Evolutionary conservation across 768 basidiomycete species (phyloP).

Genomic region (Clitopilus hobsonii): DNA sequence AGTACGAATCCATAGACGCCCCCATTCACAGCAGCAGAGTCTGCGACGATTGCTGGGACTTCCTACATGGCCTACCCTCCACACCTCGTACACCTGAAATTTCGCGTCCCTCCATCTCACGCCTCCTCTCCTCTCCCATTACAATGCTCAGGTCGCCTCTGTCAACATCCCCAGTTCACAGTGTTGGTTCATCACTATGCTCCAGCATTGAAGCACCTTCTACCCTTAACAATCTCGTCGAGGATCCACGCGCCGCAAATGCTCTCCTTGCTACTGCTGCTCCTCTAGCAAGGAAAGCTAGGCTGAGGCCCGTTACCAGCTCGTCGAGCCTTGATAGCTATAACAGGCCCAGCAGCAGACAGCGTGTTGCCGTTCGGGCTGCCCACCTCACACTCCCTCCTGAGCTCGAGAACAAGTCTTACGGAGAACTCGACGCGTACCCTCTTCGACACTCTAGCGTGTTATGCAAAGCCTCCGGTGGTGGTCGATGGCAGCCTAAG

Average conservation of each 20-base stretch:
- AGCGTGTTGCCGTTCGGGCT: constrained; percentile 24
- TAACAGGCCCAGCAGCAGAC: constrained; percentile 17
- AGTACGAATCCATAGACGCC: constrained; percentile 54
- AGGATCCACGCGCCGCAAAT: constrained; percentile 16
- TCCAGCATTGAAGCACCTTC: constrained; percentile 13
- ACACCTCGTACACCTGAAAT: constrained; percentile 38
- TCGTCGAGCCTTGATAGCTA: constrained; percentile 23
- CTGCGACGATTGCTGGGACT: constrained; percentile 75
- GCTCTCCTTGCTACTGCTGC: constrained; percentile 15
- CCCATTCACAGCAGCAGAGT: constrained; percentile 59
- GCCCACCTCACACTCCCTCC: constrained; percentile 33
- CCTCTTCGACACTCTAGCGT: constrained; percentile 62
- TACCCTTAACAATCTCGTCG: constrained; percentile 9
- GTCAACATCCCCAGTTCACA: constrained; percentile 26
- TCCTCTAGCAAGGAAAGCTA: constrained; percentile 22
- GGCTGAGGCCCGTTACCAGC: constrained; percentile 27
- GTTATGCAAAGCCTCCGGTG: constrained; percentile 75
- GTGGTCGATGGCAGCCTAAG: constrained; percentile 78
- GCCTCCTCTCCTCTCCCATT: constrained; percentile 34
- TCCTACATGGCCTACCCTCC: constrained; percentile 55
- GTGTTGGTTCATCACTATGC: constrained; percentile 27
- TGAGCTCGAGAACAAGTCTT: constrained; percentile 39
- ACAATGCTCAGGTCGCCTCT: constrained; percentile 32
- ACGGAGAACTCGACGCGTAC: constrained; percentile 71
- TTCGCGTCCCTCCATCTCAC: constrained; percentile 27